These are phyloP conservation scores for Exobasidium rhododendri DNA, from an alignment of 1,284 basidiomycete genomes.

Conservation along the genomic window DNA sequence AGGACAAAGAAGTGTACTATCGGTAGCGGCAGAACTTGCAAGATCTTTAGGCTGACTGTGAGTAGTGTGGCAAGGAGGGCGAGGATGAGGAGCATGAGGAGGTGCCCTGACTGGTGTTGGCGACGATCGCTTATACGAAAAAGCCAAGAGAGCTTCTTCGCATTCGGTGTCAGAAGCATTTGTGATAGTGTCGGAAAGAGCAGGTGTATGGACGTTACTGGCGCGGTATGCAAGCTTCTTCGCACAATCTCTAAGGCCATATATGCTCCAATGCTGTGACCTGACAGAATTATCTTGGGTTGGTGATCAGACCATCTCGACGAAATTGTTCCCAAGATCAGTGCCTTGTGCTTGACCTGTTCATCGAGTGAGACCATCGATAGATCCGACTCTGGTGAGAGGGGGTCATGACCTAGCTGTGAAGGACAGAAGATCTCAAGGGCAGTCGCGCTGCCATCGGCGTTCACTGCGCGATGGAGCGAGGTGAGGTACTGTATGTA, in stretches of 20 bases:
- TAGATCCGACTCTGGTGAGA: neutral
- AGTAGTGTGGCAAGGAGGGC: conserved; percentile 14
- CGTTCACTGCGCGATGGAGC: conserved; percentile 10
- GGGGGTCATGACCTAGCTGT: conserved; percentile 38
- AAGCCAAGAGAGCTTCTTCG: conserved; percentile 16
- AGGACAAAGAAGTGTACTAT: conserved; percentile 10
- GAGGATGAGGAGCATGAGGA: neutral
- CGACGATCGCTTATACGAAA: neutral
- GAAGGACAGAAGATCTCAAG: conserved; percentile 38
- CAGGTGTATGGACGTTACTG: conserved; percentile 30
- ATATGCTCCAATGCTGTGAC: conserved; percentile 41
- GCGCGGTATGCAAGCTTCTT: conserved; percentile 2
- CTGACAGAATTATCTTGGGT: conserved; percentile 26
- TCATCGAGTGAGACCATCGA: conserved; percentile 21
- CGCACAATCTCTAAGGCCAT: conserved; percentile 22
- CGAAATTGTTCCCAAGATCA: conserved; percentile 1
- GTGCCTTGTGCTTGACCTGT: conserved; percentile 35
- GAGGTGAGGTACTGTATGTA: conserved; percentile 31
- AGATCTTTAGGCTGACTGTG: conserved; percentile 24
- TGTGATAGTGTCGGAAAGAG: conserved; percentile 40
- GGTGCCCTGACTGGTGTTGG: neutral
- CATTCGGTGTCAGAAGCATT: conserved; percentile 39
- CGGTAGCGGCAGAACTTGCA: conserved; percentile 29
- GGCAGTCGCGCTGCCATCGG: neutral
- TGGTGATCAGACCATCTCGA: neutral